These are phyloP conservation scores for Penicillium sp. DNA, from an alignment of 2,329 filamentous ascomycete species.

Conservation along the genomic window DNA sequence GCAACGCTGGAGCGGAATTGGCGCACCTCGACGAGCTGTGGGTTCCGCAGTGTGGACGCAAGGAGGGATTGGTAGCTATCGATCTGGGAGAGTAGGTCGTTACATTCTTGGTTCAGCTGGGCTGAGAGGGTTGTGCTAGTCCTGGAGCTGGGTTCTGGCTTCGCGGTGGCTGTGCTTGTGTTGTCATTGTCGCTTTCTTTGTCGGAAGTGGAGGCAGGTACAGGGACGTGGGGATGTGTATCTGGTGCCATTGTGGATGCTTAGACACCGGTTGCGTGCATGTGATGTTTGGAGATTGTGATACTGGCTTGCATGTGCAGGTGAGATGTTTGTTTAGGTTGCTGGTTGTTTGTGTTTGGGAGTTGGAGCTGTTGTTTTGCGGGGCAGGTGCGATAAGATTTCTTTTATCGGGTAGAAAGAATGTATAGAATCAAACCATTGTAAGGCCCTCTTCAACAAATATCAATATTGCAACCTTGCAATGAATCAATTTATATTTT, in stretches of 20 bases:
- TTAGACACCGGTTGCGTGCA: not conserved
- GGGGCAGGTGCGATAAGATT: not conserved
- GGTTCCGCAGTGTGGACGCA: constrained; percentile 41
- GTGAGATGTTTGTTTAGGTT: not conserved
- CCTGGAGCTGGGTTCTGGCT: not conserved
- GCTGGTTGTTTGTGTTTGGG: not conserved
- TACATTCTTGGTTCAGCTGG: constrained; percentile 40
- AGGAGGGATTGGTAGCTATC: constrained; percentile 46
- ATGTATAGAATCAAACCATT: not conserved
- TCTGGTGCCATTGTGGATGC: not conserved
- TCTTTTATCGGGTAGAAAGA: not conserved
- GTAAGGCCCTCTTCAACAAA: too few species aligned
- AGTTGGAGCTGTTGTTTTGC: not conserved
- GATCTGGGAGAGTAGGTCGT: constrained; percentile 45
- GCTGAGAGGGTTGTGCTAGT: constrained; percentile 26
- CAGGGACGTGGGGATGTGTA: not conserved
- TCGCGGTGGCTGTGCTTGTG: constrained; percentile 3
- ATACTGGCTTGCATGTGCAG: not conserved
- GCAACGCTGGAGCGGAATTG: constrained; percentile 49
- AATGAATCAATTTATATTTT: not conserved
- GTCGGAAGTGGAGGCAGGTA: not conserved
- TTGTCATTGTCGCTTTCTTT: constrained; percentile 1
- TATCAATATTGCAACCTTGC: not conserved
- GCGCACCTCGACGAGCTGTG: constrained; percentile 50
- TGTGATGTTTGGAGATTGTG: not conserved